Conservation (phyloP, 2,329 filamentous ascomycete species). For the Nothophaeocryptopus gaeumannii region DNA sequence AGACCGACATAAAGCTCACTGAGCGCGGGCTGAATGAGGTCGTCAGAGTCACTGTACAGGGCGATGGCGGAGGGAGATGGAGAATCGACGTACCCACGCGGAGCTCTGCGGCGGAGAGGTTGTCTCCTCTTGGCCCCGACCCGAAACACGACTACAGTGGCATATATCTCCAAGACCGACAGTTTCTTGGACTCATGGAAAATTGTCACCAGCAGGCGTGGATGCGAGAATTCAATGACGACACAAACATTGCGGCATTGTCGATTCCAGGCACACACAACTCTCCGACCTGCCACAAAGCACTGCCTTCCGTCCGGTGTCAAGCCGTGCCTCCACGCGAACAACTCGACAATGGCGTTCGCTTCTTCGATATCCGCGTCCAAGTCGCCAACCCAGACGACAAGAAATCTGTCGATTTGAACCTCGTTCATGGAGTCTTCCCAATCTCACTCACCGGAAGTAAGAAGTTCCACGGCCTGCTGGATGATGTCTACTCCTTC, state of each 20-base stretch:
- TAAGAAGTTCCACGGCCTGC: conserved; percentile 73
- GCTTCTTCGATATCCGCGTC: conserved; percentile 90
- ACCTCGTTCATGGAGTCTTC: conserved; percentile 87
- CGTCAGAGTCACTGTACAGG: conserved; percentile 71
- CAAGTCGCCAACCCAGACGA: conserved; percentile 61
- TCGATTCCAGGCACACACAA: conserved; percentile 97
- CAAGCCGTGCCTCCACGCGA: conserved; percentile 74
- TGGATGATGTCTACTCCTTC: conserved; percentile 66
- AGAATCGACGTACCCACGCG: conserved; percentile 68
- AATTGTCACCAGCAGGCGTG: conserved; percentile 68
- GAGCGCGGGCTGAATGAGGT: conserved; percentile 60
- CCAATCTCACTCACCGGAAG: conserved; percentile 78
- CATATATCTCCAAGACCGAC: conserved; percentile 39
- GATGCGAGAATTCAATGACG: conserved; percentile 75
- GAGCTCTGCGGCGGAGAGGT: conserved; percentile 37
- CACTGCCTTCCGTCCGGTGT: conserved; percentile 88
- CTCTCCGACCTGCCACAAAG: conserved; percentile 77
- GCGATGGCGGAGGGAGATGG: conserved; percentile 60
- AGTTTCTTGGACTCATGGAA: conserved; percentile 62
- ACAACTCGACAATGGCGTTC: conserved; percentile 85
- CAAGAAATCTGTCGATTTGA: conserved; percentile 58
- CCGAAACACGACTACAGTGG: conserved; percentile 42
- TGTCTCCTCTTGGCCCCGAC: conserved; percentile 40
- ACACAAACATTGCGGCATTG: conserved; percentile 71
- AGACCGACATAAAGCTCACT: conserved; percentile 60